These are phyloP conservation scores for Xylaria acuta DNA, from an alignment of 495 filamentous ascomycete species.

Conservation along the genomic window DNA sequence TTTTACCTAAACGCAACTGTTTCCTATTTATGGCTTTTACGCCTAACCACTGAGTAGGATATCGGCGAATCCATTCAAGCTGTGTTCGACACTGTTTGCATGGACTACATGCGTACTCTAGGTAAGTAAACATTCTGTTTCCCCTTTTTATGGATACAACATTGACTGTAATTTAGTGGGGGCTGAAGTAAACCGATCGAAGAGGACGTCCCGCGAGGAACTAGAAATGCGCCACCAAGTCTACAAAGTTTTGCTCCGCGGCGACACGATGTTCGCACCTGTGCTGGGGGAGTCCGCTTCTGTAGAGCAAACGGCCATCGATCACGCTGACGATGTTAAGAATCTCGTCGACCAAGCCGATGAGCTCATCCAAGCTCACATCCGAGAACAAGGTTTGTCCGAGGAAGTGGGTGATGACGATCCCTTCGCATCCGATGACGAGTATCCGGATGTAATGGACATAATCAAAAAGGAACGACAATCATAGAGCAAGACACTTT, in stretches of 20 bases:
- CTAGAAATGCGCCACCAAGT: neutral
- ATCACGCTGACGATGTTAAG: neutral
- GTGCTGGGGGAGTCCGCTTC: neutral
- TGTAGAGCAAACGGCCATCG: neutral
- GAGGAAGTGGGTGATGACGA: neutral
- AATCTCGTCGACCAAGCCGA: slow-evolving; percentile 1
- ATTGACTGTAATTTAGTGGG: slow-evolving; percentile 15
- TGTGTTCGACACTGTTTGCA: neutral
- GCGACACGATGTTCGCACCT: slow-evolving; percentile 12
- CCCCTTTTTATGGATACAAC: neutral
- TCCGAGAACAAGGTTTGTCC: neutral
- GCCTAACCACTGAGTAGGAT: neutral
- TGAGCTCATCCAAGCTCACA: slow-evolving; percentile 21
- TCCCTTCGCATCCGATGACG: neutral
- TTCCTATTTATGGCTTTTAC: neutral
- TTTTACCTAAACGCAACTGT: neutral
- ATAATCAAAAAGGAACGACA: neutral
- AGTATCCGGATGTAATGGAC: neutral
- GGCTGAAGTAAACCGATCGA: neutral
- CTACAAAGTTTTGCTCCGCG: neutral
- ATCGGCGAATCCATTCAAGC: neutral
- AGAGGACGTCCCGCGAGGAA: neutral
- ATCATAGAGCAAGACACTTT: neutral
- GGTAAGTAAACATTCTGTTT: neutral
- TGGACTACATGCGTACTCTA: slow-evolving; percentile 19